A percentile compares a stretch with the other conserved stretches of the same genome.
Evolutionary conservation across 352 stramenopile species (phyloP).

Genomic region (Phytophthora chlamydospora): DNA sequence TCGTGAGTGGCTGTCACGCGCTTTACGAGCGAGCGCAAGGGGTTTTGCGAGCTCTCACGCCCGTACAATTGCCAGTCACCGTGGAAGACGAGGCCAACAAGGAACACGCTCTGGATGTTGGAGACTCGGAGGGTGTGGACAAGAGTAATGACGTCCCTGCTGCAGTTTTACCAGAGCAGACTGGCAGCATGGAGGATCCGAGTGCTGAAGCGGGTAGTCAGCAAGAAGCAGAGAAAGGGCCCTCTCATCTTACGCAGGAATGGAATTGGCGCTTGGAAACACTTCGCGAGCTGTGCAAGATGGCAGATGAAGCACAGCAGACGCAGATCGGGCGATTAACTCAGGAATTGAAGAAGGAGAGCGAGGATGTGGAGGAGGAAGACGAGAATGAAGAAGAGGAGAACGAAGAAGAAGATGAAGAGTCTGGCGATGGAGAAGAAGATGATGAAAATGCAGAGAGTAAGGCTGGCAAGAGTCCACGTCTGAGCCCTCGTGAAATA

Average conservation of each 20-base stretch:
- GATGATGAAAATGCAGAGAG: constrained; percentile 11
- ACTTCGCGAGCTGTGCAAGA: constrained; percentile 30
- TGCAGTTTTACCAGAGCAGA: constrained; percentile 8
- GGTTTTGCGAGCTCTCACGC: constrained; percentile 17
- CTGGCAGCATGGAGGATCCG: background rate
- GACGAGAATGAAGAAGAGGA: constrained; percentile 34
- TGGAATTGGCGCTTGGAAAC: constrained; percentile 48
- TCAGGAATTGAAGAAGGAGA: constrained; percentile 23
- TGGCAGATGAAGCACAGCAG: constrained; percentile 35
- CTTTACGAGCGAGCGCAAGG: constrained; percentile 36
- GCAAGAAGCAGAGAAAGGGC: background rate
- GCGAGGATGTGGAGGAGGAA: constrained; percentile 32
- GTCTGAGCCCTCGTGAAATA: constrained; percentile 15
- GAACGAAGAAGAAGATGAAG: constrained; percentile 37
- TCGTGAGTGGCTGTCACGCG: constrained; percentile 27
- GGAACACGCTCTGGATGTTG: constrained; percentile 6
- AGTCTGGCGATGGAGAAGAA: constrained; percentile 26
- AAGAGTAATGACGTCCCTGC: background rate
- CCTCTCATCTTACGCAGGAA: constrained; percentile 2
- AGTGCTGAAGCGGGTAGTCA: background rate
- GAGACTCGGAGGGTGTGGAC: background rate
- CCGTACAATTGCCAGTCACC: background rate
- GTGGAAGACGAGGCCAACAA: constrained; percentile 8
- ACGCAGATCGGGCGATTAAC: constrained; percentile 22
- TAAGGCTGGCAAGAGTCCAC: background rate